Evolutionary conservation across 106 monocot genomes (phyloP).

Genomic region (Iris macrosiphon): DNA sequence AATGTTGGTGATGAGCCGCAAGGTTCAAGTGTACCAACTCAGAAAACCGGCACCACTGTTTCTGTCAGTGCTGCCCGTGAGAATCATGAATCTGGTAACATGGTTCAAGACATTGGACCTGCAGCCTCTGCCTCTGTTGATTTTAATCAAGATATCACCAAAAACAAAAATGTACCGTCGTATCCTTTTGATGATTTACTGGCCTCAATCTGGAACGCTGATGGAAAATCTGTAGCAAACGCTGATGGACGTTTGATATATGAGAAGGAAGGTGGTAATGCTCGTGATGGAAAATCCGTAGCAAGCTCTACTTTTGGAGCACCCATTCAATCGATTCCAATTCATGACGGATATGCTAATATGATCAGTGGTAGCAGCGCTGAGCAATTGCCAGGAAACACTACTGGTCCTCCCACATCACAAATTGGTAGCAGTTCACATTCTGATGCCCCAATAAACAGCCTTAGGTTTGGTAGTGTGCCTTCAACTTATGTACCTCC

Average conservation of each 20-base stretch:
- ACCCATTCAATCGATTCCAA: too few species aligned
- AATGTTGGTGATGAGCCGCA: constrained; percentile 1
- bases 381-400: background rate
- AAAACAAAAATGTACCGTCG: background rate
- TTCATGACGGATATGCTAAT: background rate
- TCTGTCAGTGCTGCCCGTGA: background rate
- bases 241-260: background rate
- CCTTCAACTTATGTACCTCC: too few species aligned
- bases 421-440: constrained; percentile 2
- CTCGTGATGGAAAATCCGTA: constrained; percentile 22
- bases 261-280: constrained; percentile 6
- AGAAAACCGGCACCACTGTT: background rate
- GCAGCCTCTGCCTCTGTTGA: constrained; percentile 3
- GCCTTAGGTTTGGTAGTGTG: too few species aligned
- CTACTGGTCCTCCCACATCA: constrained; percentile 4
- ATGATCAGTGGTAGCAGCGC: background rate
- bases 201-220: background rate
- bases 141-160: constrained; percentile 2
- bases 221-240: background rate
- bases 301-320: too few species aligned
- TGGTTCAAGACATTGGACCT: too few species aligned
- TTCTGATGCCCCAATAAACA: background rate
- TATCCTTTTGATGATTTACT: constrained; percentile 23
- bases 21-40: background rate
- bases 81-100: too few species aligned